phyloP scores from a whole-genome alignment of 495 filamentous ascomycete genomes.

The Hamigera avellanea region DNA sequence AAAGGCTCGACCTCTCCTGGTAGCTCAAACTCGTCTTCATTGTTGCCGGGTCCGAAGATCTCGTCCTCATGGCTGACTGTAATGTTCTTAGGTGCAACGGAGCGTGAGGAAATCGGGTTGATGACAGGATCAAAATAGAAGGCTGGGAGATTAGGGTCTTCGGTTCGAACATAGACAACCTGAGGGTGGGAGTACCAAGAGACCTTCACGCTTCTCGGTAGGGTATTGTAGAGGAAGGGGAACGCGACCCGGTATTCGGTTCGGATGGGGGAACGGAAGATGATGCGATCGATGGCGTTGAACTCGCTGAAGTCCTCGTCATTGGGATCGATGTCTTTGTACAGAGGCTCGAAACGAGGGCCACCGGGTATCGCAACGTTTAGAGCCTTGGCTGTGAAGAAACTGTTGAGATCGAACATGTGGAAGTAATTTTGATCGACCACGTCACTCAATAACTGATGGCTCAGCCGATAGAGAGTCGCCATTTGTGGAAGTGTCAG shows the following conservation, averaged over 20 bases:
- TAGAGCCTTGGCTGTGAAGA: conserved; percentile 91
- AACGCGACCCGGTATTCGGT: conserved; percentile 94
- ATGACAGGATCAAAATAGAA: conserved; percentile 98
- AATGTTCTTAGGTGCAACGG: conserved; percentile 90
- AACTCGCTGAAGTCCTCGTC: conserved; percentile 99
- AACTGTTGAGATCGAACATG: conserved; percentile 93
- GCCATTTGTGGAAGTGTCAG: conserved; percentile 93
- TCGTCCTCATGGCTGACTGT: conserved; percentile 91
- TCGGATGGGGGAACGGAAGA: conserved; percentile 90
- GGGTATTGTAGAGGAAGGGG: conserved; percentile 91
- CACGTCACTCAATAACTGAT: conserved; percentile 81
- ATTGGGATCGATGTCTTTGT: conserved; percentile 98
- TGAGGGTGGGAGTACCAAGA: conserved; percentile 93
- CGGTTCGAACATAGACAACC: conserved; percentile 77
- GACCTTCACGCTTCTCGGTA: conserved; percentile 87
- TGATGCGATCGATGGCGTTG: conserved; percentile 98
- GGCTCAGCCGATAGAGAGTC: conserved; percentile 81
- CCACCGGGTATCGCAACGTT: conserved; percentile 97
- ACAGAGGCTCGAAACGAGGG: conserved; percentile 92
- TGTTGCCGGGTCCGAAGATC: conserved; percentile 75
- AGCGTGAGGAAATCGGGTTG: conserved; percentile 92
- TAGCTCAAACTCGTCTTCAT: conserved; percentile 84
- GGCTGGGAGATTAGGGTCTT: conserved; percentile 81
- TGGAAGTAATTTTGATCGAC: conserved; percentile 97
- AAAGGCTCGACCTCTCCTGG: conserved; percentile 77